phyloP scores from a whole-genome alignment of 805 yeast species.

The Lipomyces mesembrius region DNA sequence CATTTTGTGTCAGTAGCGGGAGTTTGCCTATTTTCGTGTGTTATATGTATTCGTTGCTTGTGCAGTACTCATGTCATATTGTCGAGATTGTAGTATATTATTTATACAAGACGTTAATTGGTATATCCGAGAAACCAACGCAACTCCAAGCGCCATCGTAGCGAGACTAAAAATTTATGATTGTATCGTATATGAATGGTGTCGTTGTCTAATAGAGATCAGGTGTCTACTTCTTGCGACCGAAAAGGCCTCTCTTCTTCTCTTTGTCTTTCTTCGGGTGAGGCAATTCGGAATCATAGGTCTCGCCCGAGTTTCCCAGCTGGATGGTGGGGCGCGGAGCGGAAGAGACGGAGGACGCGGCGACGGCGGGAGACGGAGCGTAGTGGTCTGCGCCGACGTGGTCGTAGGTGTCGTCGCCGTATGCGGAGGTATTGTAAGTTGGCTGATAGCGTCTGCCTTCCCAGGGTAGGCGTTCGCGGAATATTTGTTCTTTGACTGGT shows the following conservation, averaged over 20 bases:
- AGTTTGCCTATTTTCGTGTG: neutral
- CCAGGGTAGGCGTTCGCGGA: conserved; percentile 46
- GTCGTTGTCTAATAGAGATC: neutral
- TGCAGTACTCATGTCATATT: neutral
- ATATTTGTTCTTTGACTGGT: conserved; percentile 44
- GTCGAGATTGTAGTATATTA: too few relatives aligned
- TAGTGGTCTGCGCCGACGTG: conserved; percentile 14
- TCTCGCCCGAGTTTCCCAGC: conserved; percentile 42
- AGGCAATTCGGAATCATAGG: conserved; percentile 45
- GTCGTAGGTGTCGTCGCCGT: conserved; percentile 45
- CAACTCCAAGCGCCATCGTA: neutral
- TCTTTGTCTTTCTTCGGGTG: conserved; percentile 54
- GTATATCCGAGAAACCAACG: too few relatives aligned
- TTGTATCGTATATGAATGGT: neutral
- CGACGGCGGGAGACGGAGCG: neutral
- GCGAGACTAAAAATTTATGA: neutral
- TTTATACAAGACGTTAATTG: neutral
- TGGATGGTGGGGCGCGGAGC: conserved; percentile 37
- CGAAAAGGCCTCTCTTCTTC: conserved; percentile 82
- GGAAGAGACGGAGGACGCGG: conserved; percentile 10
- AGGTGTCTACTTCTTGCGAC: conserved; percentile 55
- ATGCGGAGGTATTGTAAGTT: conserved; percentile 47
- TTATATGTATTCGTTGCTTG: neutral
- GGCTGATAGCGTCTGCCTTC: conserved; percentile 40
- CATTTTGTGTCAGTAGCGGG: conserved; percentile 22